These are phyloP conservation scores for Arthrobotrys entomopaga DNA, from an alignment of 2,329 filamentous ascomycete species.

Conservation along the genomic window DNA sequence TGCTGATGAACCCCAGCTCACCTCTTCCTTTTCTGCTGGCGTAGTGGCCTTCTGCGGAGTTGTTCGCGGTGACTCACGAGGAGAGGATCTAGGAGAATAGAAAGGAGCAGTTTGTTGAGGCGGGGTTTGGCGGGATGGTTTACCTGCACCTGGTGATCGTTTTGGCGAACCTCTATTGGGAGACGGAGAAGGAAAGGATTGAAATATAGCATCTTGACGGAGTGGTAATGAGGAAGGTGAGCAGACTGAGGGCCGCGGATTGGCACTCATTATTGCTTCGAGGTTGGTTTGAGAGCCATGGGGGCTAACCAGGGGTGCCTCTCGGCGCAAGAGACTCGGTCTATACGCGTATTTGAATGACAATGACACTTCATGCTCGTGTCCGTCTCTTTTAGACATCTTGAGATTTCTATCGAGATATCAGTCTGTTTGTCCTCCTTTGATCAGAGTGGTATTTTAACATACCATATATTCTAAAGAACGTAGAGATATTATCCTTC, in stretches of 20 bases:
- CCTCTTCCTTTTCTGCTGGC: slow-evolving; percentile 12
- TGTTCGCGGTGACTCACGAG: slow-evolving; percentile 10
- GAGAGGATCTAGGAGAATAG: slow-evolving; percentile 28
- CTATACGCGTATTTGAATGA: slow-evolving; percentile 49
- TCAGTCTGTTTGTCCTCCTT: neutral
- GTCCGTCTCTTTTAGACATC: slow-evolving; percentile 35
- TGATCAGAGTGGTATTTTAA: neutral
- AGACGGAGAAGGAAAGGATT: slow-evolving; percentile 39
- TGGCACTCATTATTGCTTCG: slow-evolving; percentile 8
- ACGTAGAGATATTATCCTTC: slow-evolving; percentile 18
- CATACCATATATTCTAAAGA: slow-evolving; percentile 49
- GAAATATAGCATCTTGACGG: slow-evolving; percentile 48
- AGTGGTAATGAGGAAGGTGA: slow-evolving; percentile 47
- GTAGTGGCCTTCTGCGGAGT: slow-evolving; percentile 18
- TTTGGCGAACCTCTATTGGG: slow-evolving; percentile 34
- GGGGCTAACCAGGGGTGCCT: slow-evolving; percentile 23
- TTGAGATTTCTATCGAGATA: slow-evolving; percentile 11
- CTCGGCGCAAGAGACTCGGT: slow-evolving; percentile 31
- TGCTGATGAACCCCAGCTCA: slow-evolving; percentile 13
- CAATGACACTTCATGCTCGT: slow-evolving; percentile 47
- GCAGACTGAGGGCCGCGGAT: slow-evolving; percentile 38
- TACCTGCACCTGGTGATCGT: slow-evolving; percentile 10
- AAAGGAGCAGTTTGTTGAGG: slow-evolving; percentile 15
- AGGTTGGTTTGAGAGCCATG: slow-evolving; percentile 40
- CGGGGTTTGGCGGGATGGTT: slow-evolving; percentile 7